phyloP scores from a whole-genome alignment of 2,329 filamentous ascomycete species.

The Exophiala sp. region DNA sequence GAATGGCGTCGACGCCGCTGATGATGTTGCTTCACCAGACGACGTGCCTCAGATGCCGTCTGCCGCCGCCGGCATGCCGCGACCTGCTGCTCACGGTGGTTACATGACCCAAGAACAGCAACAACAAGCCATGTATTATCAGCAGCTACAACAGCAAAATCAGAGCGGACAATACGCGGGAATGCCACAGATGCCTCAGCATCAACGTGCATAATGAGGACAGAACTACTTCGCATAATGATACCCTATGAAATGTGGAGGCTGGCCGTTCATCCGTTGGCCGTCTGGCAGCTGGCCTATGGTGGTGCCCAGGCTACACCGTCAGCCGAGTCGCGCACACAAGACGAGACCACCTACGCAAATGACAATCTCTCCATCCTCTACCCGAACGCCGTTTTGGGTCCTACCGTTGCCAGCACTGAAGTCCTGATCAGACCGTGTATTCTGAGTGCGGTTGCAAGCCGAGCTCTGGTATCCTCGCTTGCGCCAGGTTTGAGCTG shows the following conservation, averaged over 20 bases:
- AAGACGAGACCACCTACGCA: not conserved
- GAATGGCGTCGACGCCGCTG: constrained; percentile 69
- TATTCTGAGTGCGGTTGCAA: constrained; percentile 8
- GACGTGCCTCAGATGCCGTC: constrained; percentile 75
- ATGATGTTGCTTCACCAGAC: constrained; percentile 83
- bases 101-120: constrained; percentile 62
- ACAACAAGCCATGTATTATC: constrained; percentile 75
- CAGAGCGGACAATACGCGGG: constrained; percentile 62
- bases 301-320: not conserved
- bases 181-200: constrained; percentile 78
- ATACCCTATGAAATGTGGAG: constrained; percentile 15
- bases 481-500: constrained; percentile 5
- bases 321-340: not conserved
- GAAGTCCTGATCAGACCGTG: constrained; percentile 7
- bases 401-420: constrained; percentile 7
- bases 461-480: constrained; percentile 5
- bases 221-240: constrained; percentile 9
- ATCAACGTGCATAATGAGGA: constrained; percentile 54
- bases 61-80: constrained; percentile 60
- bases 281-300: constrained; percentile 3
- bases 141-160: constrained; percentile 68
- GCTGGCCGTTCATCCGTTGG: constrained; percentile 4
- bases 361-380: constrained; percentile 2
- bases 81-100: constrained; percentile 56
- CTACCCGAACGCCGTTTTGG: constrained; percentile 10